Evolutionary conservation across 176 grass and related monocot species (phyloP), one percentile per base, ranked within the genome.

Genomic region (Chloris gayana): DNA sequence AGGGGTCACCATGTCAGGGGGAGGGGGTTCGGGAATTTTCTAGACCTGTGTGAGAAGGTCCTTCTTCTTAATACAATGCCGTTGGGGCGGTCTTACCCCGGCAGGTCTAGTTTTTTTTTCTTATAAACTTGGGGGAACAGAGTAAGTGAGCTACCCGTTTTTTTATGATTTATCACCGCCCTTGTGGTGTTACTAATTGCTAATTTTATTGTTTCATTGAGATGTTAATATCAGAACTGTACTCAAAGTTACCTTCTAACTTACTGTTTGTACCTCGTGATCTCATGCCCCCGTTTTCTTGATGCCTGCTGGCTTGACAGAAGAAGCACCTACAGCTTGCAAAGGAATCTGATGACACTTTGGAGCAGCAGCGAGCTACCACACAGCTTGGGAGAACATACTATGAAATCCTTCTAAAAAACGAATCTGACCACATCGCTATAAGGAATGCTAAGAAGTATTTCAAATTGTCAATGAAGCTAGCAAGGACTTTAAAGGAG

Each of bases 371-470:
- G 78, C 85, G 95, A 95, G 92, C 95, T 77, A 74, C 51, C 57
- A 98, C 95, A 32, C 95, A 98, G 84, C 92, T 98, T 38, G 95
- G 92, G 26, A 86, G 92, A 76, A 95, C 95, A 66, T 98, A 98
- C 70, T 67, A 95, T 72, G 90, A 98, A 71, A 91, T 98, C 21
- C 86, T 98, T 83, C 61, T 82, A 74, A 78, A 22, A 80, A 89
- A 88, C 83, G 90, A 98, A 87, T 91, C 57, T 25, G 95, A 98
- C 68, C 86, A 93, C 44, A 69, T 51, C 76, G 92, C 95, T 61
- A 83, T 92, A 41, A 75, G 84, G 34, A 98, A 98, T 89, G 95
- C 92, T 26, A 98, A 93, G 47, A 98, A 95, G 76, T 91, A 95
- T 83, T 98, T 98, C 69, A 91, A 91, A 83, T 84, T 24, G 37